phyloP scores from a whole-genome alignment of 1,284 basidiomycete genomes.

The Cutaneotrichosporon spelunceum region DNA sequence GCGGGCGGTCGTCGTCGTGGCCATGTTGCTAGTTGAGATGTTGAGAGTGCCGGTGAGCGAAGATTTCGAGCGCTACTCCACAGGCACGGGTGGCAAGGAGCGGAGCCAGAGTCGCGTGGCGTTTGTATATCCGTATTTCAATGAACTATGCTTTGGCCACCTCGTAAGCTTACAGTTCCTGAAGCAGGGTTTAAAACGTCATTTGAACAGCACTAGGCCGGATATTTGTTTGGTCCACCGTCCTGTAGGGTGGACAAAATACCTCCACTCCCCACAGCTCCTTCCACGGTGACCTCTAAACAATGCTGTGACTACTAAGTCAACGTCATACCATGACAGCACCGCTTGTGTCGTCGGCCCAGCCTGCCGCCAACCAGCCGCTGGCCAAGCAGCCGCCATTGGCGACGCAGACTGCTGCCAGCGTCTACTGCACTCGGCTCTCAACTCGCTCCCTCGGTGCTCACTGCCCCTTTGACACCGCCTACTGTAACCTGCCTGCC shows the following conservation, averaged over 20 bases:
- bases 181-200: too few relatives aligned
- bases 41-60: background rate
- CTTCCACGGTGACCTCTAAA: too few relatives aligned
- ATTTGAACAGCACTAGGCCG: background rate
- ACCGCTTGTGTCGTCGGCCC: background rate
- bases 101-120: background rate
- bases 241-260: too few relatives aligned
- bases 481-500: background rate
- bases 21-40: background rate
- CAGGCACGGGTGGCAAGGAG: conserved; percentile 8
- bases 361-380: background rate
- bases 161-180: background rate
- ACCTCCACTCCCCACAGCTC: too few relatives aligned
- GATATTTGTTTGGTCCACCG: background rate
- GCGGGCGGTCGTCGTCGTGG: conserved; percentile 4
- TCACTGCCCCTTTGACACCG: background rate
- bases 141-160: too few relatives aligned
- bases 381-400: too few relatives aligned
- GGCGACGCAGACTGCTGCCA: too few relatives aligned
- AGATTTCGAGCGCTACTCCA: background rate
- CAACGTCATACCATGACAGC: too few relatives aligned
- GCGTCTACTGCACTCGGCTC: too few relatives aligned
- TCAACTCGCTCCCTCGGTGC: background rate
- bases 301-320: too few relatives aligned
- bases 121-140: background rate